Base-by-base conservation (phyloP, 108 stramenopile species). In the Cafeteria roenbergensis region DNA sequence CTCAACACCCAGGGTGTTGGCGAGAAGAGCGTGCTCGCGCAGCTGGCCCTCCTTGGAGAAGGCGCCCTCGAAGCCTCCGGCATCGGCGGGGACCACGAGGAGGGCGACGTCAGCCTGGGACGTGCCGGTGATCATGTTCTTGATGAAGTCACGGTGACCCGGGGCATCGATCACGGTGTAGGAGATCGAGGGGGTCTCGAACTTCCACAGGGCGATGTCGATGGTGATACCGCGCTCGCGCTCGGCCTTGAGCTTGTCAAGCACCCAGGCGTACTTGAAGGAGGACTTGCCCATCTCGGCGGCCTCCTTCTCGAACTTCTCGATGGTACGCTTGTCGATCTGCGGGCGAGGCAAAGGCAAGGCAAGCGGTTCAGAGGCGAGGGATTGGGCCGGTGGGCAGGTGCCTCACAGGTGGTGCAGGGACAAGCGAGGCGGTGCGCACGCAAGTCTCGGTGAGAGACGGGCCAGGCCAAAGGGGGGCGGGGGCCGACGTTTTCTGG, bases 211-310 rank as follows among this genome's bases (percentile, higher is more conserved):
- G 62, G 89, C 83, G 74, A 90, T 87, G 65, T 93, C 91, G 70
- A 92, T 90, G 69, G 97, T 99, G 73, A 90, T 90, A 28, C 89
- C 90, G 56, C 88, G 87, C 77, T 91, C 91, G 37, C 94, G 92
- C 77, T 93, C 91, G 60, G 90, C 87, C 78, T 88, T 90, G 71
- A 90, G 82, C 65, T 88, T 88, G 82, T 96, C 94, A 54, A 95
- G 79, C 55, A 96, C 81, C 92, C 92, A 99, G 30, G 92, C 92
- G 67, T 87, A 87, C 76, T 91, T 92, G 86, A 88, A 94, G 26
- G 89, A 87, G 31, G 79, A 80, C 79, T 91, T 92, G 42, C 91
- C 94, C 28, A 88, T 73, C 77, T 92, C 88, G 62, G 80, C 85
- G 38, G 90, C 88, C 82, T 95, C 90, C 76, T 88, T 88, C 81